phyloP scores from a whole-genome alignment of 2,329 filamentous ascomycete species.

The Diaporthe helianthi region DNA sequence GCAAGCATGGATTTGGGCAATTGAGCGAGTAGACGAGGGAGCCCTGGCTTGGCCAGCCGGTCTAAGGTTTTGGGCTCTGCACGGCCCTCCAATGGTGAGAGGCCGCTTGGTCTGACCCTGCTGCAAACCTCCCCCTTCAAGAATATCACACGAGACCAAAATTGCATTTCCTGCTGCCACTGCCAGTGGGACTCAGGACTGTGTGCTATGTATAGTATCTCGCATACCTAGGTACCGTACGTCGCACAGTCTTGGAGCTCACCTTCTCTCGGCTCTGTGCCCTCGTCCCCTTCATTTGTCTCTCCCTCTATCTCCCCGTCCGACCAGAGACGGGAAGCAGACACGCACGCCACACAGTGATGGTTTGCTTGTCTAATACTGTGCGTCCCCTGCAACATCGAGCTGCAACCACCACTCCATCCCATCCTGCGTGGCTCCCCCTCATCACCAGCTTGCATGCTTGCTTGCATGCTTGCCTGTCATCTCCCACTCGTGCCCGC shows the following conservation, averaged over 20 bases:
- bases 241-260: not conserved
- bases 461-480: constrained; percentile 2
- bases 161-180: constrained; percentile 18
- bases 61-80: constrained; percentile 26
- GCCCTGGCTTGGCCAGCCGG: not conserved
- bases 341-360: not conserved
- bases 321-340: not conserved
- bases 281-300: no score
- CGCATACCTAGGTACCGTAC: not conserved
- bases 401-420: no score
- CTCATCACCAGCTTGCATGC: no score
- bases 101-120: constrained; percentile 17
- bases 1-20: not conserved
- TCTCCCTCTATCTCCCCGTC: no score
- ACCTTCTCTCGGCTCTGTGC: not conserved
- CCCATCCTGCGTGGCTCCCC: not conserved
- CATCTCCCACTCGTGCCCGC: not conserved
- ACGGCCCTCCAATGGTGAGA: constrained; percentile 13
- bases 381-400: no score
- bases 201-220: constrained; percentile 1
- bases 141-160: constrained; percentile 4
- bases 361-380: not conserved
- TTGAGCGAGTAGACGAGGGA: constrained; percentile 7
- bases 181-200: constrained; percentile 12
- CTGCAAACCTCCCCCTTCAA: not conserved